These are phyloP conservation scores for Magnolia changhungtana DNA, from an alignment of 164 flowering plant genomes.

Conservation along the genomic window DNA sequence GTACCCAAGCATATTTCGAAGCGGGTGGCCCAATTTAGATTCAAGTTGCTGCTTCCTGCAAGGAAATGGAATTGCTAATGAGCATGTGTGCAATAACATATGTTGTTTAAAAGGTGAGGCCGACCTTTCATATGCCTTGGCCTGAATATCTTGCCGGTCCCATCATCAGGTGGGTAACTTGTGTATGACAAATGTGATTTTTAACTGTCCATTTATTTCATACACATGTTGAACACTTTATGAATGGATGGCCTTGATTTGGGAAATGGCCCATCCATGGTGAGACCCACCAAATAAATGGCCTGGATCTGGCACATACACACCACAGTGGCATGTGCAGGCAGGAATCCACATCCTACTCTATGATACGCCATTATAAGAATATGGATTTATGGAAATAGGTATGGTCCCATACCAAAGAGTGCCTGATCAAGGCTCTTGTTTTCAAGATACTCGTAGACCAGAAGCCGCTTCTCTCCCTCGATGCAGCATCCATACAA, in stretches of 20 bases:
- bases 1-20: constrained; percentile 15
- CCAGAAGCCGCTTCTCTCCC: constrained; percentile 57
- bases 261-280: neutral
- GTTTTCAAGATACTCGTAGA: constrained; percentile 73
- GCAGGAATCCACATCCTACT: neutral
- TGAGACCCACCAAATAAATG: no score
- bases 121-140: neutral
- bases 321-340: neutral
- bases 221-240: neutral
- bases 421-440: constrained; percentile 76
- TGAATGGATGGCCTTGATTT: neutral
- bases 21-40: constrained; percentile 11
- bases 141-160: neutral
- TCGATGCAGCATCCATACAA: constrained; percentile 83
- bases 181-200: neutral
- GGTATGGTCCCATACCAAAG: constrained; percentile 40
- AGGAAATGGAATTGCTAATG: neutral
- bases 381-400: neutral
- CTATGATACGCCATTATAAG: neutral
- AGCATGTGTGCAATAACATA: neutral
- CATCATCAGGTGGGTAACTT: neutral
- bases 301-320: neutral
- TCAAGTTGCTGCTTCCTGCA: neutral
- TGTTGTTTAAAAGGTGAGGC: neutral
- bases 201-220: no score